Conservation (phyloP, 306 rosid species). For the Quillaja saponaria region DNA sequence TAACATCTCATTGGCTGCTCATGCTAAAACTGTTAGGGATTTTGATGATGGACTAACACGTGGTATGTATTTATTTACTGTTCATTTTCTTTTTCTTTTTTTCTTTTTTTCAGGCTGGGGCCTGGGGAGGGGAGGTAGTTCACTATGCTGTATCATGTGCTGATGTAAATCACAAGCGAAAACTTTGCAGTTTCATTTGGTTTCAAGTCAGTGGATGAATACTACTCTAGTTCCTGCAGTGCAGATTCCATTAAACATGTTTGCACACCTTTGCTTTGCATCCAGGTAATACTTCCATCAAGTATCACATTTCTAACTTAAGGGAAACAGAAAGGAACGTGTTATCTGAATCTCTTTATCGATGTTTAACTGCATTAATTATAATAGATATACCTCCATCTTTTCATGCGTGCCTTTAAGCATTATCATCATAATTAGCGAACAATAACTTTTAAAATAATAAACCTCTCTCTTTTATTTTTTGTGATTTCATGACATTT, state of each 20-base stretch:
- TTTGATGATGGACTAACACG: conserved; percentile 91
- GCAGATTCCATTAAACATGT: conserved; percentile 79
- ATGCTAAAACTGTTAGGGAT: conserved; percentile 75
- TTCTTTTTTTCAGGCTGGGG: too few species aligned
- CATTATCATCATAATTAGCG: too few species aligned
- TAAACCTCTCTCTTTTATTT: too few species aligned
- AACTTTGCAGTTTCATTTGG: conserved; percentile 87
- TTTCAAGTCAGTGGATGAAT: conserved; percentile 90
- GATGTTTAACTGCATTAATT: conserved; percentile 15
- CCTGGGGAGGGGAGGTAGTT: conserved; percentile 16
- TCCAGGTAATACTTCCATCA: conserved; percentile 69
- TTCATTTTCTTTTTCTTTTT: conserved; percentile 4
- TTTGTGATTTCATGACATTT: too few species aligned
- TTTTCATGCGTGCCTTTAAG: too few species aligned
- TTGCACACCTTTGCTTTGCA: conserved; percentile 82
- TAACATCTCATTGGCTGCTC: conserved; percentile 66
- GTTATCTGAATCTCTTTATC: conserved; percentile 10
- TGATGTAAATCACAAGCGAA: too few species aligned
- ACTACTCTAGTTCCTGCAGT: conserved; percentile 78
- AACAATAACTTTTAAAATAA: too few species aligned
- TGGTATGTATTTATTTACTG: conserved; percentile 48
- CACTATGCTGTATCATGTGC: conserved; percentile 23
- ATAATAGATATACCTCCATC: too few species aligned
- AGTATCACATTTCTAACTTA: too few species aligned
- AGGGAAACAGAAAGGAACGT: too few species aligned